A percentile compares a stretch with the other conserved stretches of the same genome.
phyloP scores from a whole-genome alignment of 2,329 filamentous ascomycete genomes.

The Fusarium tupiense region DNA sequence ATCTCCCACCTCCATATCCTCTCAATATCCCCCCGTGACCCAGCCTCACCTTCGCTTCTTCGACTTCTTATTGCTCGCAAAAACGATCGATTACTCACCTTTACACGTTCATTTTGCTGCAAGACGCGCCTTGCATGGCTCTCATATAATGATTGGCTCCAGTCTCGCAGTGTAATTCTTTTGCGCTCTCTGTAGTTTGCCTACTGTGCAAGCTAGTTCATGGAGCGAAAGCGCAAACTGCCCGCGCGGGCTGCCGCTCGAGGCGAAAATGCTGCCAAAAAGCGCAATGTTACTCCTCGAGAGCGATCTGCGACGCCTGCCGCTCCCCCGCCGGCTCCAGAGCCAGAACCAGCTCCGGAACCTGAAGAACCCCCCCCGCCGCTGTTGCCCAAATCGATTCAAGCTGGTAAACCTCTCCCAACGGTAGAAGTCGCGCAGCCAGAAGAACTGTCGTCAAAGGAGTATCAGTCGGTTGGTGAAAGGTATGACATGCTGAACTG shows the following conservation, averaged over 20 bases:
- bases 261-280: constrained; percentile 68
- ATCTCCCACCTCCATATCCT: constrained; percentile 28
- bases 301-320: constrained; percentile 61
- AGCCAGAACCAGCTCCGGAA: constrained; percentile 36
- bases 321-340: constrained; percentile 48
- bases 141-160: constrained; percentile 46
- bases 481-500: constrained; percentile 59
- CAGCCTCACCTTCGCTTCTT: constrained; percentile 13
- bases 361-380: constrained; percentile 48
- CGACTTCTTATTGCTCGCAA: not conserved
- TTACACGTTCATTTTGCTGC: constrained; percentile 20
- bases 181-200: constrained; percentile 20
- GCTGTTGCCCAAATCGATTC: constrained; percentile 69
- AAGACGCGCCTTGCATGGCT: constrained; percentile 44
- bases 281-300: constrained; percentile 65
- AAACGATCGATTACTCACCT: not conserved
- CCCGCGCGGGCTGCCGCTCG: constrained; percentile 70
- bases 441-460: constrained; percentile 67
- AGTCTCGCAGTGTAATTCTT: constrained; percentile 34
- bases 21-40: constrained; percentile 10
- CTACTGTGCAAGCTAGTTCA: constrained; percentile 44
- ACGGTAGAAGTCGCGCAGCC: constrained; percentile 75
- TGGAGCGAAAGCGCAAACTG: constrained; percentile 74
- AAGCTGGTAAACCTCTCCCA: constrained; percentile 74
- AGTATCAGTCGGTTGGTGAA: constrained; percentile 79